Conservation (phyloP, 2,329 filamentous ascomycete species). For the Apiospora marii region DNA sequence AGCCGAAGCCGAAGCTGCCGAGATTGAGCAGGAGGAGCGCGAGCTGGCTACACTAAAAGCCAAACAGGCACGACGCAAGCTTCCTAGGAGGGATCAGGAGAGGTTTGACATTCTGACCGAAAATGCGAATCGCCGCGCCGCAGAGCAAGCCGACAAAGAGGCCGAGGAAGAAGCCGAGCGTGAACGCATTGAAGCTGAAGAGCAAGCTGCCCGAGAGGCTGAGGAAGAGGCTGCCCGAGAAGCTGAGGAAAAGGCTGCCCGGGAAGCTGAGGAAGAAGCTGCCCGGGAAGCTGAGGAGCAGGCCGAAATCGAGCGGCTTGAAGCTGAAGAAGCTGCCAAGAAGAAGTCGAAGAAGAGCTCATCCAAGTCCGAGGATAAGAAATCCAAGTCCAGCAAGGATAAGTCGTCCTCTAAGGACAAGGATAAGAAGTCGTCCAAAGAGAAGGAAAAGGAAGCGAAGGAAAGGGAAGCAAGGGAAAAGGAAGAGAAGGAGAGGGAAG, state of each 20-base stretch:
- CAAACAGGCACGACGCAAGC: constrained; percentile 57
- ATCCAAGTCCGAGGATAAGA: constrained; percentile 43
- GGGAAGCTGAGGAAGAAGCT: constrained; percentile 40
- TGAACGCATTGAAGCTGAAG: constrained; percentile 43
- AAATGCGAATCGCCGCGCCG: constrained; percentile 53
- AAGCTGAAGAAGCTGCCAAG: constrained; percentile 33
- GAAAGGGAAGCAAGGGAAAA: constrained; percentile 39
- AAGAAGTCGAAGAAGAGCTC: constrained; percentile 50
- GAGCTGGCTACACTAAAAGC: constrained; percentile 47
- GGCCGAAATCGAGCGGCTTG: constrained; percentile 37
- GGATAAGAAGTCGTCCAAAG: constrained; percentile 30
- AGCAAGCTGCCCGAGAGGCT: constrained; percentile 35
- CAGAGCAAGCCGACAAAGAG: constrained; percentile 32
- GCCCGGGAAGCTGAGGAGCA: constrained; percentile 36
- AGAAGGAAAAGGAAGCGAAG: constrained; percentile 34
- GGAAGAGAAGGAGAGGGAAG: constrained; percentile 33
- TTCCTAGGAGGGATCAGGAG: constrained; percentile 12
- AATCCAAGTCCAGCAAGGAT: constrained; percentile 44
- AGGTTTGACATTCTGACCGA: constrained; percentile 48
- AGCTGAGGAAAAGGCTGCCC: constrained; percentile 32
- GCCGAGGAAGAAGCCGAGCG: constrained; percentile 40
- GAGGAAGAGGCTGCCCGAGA: constrained; percentile 35
- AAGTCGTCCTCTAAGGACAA: constrained; percentile 40
- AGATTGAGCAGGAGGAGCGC: constrained; percentile 26
- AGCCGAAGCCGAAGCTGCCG: constrained; percentile 25